Conservation (phyloP, 2,329 filamentous ascomycete genomes). For the Raffaelea arxii region DNA sequence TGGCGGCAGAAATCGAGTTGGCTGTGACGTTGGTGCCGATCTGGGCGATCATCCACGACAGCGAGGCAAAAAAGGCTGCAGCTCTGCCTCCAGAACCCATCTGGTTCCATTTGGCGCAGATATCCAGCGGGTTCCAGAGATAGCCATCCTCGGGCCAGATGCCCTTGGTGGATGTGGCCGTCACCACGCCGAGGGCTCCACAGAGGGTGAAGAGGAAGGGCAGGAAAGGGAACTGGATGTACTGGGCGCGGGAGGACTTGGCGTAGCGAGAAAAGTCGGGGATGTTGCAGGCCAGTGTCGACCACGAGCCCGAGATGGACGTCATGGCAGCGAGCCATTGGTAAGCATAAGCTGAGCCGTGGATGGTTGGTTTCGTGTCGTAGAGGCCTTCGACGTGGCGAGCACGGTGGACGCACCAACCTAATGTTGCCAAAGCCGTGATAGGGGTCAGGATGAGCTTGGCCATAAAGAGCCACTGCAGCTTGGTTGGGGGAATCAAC, state of each 20-base stretch:
- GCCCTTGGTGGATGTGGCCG: conserved; percentile 42
- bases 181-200: conserved; percentile 45
- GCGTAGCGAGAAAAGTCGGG: conserved; percentile 44
- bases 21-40: conserved; percentile 48
- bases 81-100: conserved; percentile 30
- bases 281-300: conserved; percentile 35
- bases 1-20: conserved; percentile 42
- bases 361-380: conserved; percentile 18
- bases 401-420: conserved; percentile 51
- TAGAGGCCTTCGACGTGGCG: conserved; percentile 36
- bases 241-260: conserved; percentile 24
- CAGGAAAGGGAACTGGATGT: conserved; percentile 31
- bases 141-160: conserved; percentile 38
- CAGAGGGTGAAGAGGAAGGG: conserved; percentile 37
- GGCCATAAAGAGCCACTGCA: conserved; percentile 30
- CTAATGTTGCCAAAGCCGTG: conserved; percentile 50
- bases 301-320: conserved; percentile 32
- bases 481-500: conserved; percentile 13
- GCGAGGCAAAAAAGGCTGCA: conserved; percentile 35
- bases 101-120: conserved; percentile 32
- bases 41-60: conserved; percentile 44
- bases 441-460: conserved; percentile 42
- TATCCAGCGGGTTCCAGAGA: conserved; percentile 39
- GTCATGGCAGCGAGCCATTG: conserved; percentile 32
- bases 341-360: conserved; percentile 35